Evolutionary conservation across 208 protist species (phyloP).

Genomic region (Wallacemonas rigidus): DNA sequence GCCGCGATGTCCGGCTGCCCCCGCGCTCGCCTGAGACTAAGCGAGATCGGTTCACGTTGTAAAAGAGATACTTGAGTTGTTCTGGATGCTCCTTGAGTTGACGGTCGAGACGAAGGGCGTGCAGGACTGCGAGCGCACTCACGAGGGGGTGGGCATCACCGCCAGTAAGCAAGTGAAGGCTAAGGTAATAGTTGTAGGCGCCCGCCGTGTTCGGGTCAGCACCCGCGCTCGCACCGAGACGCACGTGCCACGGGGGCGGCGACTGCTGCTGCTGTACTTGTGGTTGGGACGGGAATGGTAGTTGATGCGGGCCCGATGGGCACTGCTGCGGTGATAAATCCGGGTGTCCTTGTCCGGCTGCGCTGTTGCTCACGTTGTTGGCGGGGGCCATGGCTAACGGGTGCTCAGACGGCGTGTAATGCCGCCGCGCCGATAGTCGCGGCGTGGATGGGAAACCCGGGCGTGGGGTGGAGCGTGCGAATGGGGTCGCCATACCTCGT

Average conservation of each 20-base stretch:
- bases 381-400: conserved; percentile 26
- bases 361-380: conserved; percentile 13
- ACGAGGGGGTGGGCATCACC: conserved; percentile 51
- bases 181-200: conserved; percentile 51
- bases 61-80: conserved; percentile 50
- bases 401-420: conserved; percentile 9
- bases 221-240: conserved; percentile 18
- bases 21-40: conserved; percentile 4
- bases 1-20: conserved; percentile 17
- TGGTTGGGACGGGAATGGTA: too few species aligned
- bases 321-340: not conserved
- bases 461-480: conserved; percentile 44
- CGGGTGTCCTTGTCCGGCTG: not conserved
- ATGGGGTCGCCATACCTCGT: conserved; percentile 49
- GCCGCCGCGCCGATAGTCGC: conserved; percentile 4
- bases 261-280: not conserved
- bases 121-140: conserved; percentile 37
- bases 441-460: conserved; percentile 12
- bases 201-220: not conserved
- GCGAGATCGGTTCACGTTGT: conserved; percentile 26
- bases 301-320: too few species aligned
- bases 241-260: not conserved
- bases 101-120: conserved; percentile 39
- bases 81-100: conserved; percentile 39
- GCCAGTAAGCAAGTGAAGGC: conserved; percentile 75